Evolutionary conservation across 176 grass and related monocot genomes (phyloP).

Genomic region (Cenchrus americanus): DNA sequence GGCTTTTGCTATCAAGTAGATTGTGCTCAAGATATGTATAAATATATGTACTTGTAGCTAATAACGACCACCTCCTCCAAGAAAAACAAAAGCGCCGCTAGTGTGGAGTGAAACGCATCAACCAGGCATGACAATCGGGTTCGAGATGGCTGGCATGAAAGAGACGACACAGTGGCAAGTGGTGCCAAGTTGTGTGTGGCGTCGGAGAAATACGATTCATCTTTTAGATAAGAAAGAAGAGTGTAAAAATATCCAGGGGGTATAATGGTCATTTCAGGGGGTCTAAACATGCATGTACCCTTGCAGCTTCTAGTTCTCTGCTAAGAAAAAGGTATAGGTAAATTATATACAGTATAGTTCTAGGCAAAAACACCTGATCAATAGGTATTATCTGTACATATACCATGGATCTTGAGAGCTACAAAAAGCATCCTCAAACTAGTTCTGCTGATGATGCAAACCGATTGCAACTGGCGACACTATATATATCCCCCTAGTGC

Average conservation of each 20-base stretch:
- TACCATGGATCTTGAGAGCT: not conserved
- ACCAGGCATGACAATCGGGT: not conserved
- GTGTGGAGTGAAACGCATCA: not conserved
- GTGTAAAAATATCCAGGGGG: not conserved
- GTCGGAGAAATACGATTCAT: not conserved
- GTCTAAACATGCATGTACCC: not conserved
- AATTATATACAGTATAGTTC: too few species aligned
- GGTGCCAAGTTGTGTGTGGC: not conserved
- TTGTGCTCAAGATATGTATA: not conserved
- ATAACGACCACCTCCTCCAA: not conserved
- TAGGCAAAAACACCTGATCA: too few species aligned
- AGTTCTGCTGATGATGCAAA: not conserved
- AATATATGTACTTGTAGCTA: not conserved
- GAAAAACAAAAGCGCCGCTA: not conserved
- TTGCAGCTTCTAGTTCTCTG: not conserved
- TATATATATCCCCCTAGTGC: not conserved
- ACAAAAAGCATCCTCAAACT: too few species aligned
- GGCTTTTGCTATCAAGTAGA: not conserved
- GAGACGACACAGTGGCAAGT: slow-evolving; percentile 9
- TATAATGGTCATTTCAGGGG: not conserved
- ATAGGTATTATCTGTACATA: not conserved
- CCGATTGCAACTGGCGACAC: not conserved
- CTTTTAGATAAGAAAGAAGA: not conserved
- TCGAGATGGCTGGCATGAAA: not conserved
- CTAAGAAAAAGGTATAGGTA: not conserved